Evolutionary conservation across 2,329 filamentous ascomycete species (phyloP).

Genomic region (Neoscytalidium dimidiatum): DNA sequence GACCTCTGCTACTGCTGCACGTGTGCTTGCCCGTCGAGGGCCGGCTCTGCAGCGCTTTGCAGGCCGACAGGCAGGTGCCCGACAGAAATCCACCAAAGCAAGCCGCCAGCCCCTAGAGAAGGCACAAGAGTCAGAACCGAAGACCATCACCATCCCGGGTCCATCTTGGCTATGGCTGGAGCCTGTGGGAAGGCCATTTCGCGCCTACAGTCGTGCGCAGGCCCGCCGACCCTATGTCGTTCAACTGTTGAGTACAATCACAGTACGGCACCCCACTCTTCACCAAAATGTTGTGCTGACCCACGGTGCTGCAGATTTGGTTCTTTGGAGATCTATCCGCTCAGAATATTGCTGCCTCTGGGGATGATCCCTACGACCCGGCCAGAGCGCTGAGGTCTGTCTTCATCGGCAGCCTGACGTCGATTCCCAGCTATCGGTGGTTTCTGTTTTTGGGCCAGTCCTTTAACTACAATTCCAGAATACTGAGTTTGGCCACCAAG

Average conservation of each 20-base stretch:
- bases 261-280: constrained; percentile 33
- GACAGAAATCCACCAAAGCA: neutral
- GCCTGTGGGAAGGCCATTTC: constrained; percentile 48
- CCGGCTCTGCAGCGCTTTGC: neutral
- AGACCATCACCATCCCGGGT: constrained; percentile 38
- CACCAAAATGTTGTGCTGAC: neutral
- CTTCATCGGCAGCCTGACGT: constrained; percentile 69
- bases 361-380: constrained; percentile 60
- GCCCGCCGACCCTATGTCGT: constrained; percentile 73
- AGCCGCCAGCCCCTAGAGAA: neutral
- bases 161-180: constrained; percentile 50
- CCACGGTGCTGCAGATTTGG: constrained; percentile 60
- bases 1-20: neutral
- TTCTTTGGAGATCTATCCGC: constrained; percentile 76
- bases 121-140: neutral
- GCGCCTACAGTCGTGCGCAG: constrained; percentile 70
- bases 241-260: constrained; percentile 72
- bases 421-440: constrained; percentile 83
- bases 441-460: constrained; percentile 75
- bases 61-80: neutral
- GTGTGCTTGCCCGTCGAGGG: neutral
- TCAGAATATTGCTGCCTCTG: constrained; percentile 58
- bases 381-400: constrained; percentile 70
- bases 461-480: constrained; percentile 81
- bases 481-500: constrained; percentile 72